phyloP scores from a whole-genome alignment of 345 rosid genomes.

The Ceriops zippeliana region DNA sequence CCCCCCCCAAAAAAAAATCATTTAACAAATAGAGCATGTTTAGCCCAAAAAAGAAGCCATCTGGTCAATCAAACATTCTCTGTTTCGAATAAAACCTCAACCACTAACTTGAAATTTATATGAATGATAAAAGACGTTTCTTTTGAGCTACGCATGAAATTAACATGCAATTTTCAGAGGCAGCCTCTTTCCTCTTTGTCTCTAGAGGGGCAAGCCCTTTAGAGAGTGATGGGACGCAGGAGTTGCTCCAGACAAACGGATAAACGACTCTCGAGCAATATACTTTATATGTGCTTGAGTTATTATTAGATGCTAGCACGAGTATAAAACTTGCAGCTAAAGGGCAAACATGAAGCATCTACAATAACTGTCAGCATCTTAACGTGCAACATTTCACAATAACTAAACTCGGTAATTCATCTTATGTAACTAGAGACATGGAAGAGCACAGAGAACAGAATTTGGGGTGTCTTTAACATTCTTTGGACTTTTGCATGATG shows the following conservation, averaged over 20 bases:
- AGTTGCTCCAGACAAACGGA: background rate
- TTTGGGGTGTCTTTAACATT: constrained; percentile 6
- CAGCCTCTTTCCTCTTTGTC: background rate
- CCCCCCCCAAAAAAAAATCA: background rate
- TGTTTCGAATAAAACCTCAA: background rate
- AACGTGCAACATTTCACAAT: constrained; percentile 18
- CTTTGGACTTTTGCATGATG: constrained; percentile 11
- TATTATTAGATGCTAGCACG: background rate
- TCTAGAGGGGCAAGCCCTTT: background rate
- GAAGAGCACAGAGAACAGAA: constrained; percentile 1
- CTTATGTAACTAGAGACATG: constrained; percentile 15
- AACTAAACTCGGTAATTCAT: background rate
- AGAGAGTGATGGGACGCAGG: constrained; percentile 4
- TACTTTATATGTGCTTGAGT: constrained; percentile 5
- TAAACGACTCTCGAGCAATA: background rate
- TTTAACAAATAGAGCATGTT: background rate
- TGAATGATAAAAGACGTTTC: background rate
- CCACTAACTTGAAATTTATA: background rate
- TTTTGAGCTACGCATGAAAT: background rate
- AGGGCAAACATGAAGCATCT: background rate
- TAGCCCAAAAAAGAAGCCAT: background rate
- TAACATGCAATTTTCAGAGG: background rate
- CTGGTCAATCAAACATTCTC: background rate
- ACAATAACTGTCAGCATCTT: background rate
- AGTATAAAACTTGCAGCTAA: background rate